Conservation (phyloP, 1,284 basidiomycete species). For the Tetrapyrgos nigripes region DNA sequence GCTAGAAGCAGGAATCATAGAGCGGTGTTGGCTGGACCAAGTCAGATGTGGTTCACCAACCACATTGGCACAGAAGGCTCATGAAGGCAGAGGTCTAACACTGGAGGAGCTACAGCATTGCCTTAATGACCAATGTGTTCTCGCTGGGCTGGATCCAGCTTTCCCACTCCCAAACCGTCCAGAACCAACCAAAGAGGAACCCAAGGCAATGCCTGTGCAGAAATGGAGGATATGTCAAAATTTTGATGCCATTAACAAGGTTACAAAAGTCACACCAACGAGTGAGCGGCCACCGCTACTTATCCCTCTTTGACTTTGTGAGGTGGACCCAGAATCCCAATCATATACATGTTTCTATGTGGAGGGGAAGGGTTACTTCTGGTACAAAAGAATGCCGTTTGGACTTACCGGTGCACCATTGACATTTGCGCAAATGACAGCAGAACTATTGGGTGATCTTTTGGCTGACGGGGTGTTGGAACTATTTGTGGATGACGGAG, state of each 20-base stretch:
- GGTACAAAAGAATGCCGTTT: no score
- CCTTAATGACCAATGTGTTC: slow-evolving; percentile 35
- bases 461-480: slow-evolving; percentile 32
- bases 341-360: no score
- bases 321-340: slow-evolving; percentile 29
- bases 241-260: no score
- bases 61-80: slow-evolving; percentile 36
- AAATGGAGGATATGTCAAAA: no score
- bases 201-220: no score
- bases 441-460: slow-evolving; percentile 36
- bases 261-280: no score
- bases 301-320: slow-evolving; percentile 39
- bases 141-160: slow-evolving; percentile 21
- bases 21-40: slow-evolving; percentile 24
- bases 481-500: slow-evolving; percentile 42
- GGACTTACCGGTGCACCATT: no score
- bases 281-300: slow-evolving; percentile 36
- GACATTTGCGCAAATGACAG: slow-evolving; percentile 40
- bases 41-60: slow-evolving; percentile 37
- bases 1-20: slow-evolving; percentile 34
- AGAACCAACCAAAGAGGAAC: slow-evolving; percentile 21
- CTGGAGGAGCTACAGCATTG: slow-evolving; percentile 32
- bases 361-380: no score
- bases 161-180: slow-evolving; percentile 20
- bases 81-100: slow-evolving; percentile 31